Conservation (phyloP, 2,329 filamentous ascomycete species). For the Myriosclerotinia duriaeana region DNA sequence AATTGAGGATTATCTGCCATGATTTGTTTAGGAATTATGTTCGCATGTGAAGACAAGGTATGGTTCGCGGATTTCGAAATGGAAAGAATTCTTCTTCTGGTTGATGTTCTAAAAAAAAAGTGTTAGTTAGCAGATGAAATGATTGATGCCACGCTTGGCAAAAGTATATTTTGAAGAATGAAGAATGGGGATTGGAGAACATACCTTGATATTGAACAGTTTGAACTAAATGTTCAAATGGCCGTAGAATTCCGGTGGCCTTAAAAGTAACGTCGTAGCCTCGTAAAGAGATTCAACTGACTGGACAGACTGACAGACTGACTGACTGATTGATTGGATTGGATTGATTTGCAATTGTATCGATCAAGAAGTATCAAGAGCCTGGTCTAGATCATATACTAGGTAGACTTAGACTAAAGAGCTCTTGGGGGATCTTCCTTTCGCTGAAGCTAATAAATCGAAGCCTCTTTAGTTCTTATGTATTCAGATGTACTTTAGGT, state of each 20-base stretch:
- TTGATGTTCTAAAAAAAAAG: constrained; percentile 5
- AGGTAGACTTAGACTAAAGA: constrained; percentile 1
- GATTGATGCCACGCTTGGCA: background rate
- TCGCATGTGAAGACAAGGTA: constrained; percentile 19
- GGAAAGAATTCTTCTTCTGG: constrained; percentile 4
- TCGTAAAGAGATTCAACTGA: background rate
- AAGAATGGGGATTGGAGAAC: background rate
- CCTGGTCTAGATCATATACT: constrained; percentile 2
- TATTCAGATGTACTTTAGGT: background rate
- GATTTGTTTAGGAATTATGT: background rate
- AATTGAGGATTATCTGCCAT: constrained; percentile 18
- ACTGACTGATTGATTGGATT: background rate
- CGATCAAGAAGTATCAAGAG: background rate
- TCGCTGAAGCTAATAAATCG: background rate
- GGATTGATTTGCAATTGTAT: background rate
- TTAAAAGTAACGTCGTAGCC: background rate
- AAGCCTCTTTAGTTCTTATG: background rate
- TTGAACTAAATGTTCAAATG: background rate
- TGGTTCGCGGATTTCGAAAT: constrained; percentile 33
- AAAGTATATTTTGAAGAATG: constrained; percentile 1
- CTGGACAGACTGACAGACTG: no score
- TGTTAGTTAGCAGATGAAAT: background rate
- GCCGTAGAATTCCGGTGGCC: background rate
- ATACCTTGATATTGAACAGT: background rate
- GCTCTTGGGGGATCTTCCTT: background rate